A percentile compares a stretch with the other conserved stretches of the same genome.
These are phyloP conservation scores for Chytriomyces confervae DNA, from an alignment of 192 early-diverging fungal species.

Conservation along the genomic window DNA sequence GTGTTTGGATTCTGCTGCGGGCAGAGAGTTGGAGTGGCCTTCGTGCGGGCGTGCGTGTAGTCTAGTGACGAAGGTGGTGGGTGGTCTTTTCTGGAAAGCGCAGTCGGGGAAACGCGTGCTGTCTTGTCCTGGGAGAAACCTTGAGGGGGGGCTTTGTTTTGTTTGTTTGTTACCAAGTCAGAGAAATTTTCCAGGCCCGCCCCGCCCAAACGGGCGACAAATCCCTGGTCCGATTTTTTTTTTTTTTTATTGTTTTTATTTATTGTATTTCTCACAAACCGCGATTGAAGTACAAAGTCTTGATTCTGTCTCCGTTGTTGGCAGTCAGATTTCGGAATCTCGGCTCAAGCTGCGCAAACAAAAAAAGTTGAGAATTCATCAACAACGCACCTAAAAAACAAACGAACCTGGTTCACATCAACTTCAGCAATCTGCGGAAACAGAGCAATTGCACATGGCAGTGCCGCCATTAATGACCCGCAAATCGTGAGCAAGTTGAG, in stretches of 20 bases:
- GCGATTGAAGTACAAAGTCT: conserved; percentile 76
- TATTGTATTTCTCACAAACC: conserved; percentile 59
- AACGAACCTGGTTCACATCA: conserved; percentile 54
- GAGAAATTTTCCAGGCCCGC: neutral
- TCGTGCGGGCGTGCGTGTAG: no score
- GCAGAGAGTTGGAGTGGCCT: no score
- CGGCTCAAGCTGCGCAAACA: conserved; percentile 46
- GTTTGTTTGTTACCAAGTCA: neutral
- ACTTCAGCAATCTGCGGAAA: conserved; percentile 76
- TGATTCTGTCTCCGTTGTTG: conserved; percentile 63
- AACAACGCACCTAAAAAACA: no score
- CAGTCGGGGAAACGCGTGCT: neutral
- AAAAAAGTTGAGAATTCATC: no score
- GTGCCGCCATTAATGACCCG: conserved; percentile 71
- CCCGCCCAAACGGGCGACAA: no score
- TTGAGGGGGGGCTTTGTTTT: neutral
- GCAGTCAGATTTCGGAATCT: conserved; percentile 66
- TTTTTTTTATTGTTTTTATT: neutral
- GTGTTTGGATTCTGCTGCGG: neutral
- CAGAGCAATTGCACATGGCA: conserved; percentile 79
- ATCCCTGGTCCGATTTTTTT: neutral
- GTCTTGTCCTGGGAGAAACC: neutral
- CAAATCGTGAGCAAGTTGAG: conserved; percentile 72
- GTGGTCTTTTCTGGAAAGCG: no score
- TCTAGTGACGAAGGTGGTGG: no score